A percentile compares a stretch with the other conserved stretches of the same genome.
Conservation (phyloP, 768 basidiomycete species). For the Rhodotorula toruloides region DNA sequence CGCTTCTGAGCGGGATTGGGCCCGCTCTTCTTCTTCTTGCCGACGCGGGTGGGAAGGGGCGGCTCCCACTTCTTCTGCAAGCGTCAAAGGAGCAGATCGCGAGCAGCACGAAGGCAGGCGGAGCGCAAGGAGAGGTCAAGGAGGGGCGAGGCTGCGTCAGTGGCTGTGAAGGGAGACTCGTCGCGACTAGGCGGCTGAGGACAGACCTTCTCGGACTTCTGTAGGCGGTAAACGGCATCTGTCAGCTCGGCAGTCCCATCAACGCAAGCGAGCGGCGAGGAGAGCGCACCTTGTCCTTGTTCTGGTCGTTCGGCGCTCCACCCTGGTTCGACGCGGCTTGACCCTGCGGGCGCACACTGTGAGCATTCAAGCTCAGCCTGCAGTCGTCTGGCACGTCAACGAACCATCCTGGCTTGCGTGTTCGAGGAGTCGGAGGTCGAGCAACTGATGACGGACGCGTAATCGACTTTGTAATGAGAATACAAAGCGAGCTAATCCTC, state of each 20-base stretch:
- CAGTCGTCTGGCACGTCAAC: no score
- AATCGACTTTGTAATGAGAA: no score
- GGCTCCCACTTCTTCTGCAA: conserved; percentile 95
- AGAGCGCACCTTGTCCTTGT: conserved; percentile 33
- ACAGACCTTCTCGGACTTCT: conserved; percentile 39
- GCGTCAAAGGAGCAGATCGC: not conserved
- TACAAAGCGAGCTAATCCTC: no score
- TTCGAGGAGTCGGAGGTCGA: no score
- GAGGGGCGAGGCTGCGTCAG: conserved; percentile 30
- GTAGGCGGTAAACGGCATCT: not conserved
- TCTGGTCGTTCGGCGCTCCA: conserved; percentile 5
- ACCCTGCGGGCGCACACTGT: not conserved
- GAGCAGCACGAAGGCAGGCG: no score
- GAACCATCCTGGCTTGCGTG: no score
- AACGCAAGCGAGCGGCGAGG: not conserved
- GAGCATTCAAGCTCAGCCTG: no score
- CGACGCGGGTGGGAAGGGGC: conserved; percentile 90
- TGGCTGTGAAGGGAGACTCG: not conserved
- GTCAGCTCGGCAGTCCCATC: not conserved
- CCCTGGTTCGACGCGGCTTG: conserved; percentile 9
- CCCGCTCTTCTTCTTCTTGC: conserved; percentile 90
- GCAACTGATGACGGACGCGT: no score
- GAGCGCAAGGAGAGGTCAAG: not conserved
- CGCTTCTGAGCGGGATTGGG: conserved; percentile 76
- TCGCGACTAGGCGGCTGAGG: no score